Evolutionary conservation across 129 eudicot species (phyloP).

Genomic region (carrot (Daucus carota)): DH1_v3.0 NC_030384.2:26617001-26617500

Average conservation of each 20-base stretch:
- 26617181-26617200: background rate
- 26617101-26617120: background rate
- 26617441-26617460: conserved; percentile 66
- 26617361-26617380: conserved; percentile 5
- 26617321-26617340: conserved; percentile 88
- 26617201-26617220: background rate
- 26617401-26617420: background rate
- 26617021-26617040: background rate
- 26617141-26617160: background rate
- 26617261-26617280: conserved; percentile 36
- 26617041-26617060: background rate
- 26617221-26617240: background rate
- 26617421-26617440: conserved; percentile 68
- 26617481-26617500: background rate
- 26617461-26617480: conserved; percentile 96
- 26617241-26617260: background rate
- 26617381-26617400: background rate
- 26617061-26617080: background rate
- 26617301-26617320: conserved; percentile 74
- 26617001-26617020: background rate
- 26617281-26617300: conserved; percentile 78
- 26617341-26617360: conserved; percentile 93
- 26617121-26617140: background rate
- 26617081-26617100: background rate
- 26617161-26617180: background rate